phyloP scores from a whole-genome alignment of 2,329 filamentous ascomycete genomes.

The Aspergillus calidoustus region DNA sequence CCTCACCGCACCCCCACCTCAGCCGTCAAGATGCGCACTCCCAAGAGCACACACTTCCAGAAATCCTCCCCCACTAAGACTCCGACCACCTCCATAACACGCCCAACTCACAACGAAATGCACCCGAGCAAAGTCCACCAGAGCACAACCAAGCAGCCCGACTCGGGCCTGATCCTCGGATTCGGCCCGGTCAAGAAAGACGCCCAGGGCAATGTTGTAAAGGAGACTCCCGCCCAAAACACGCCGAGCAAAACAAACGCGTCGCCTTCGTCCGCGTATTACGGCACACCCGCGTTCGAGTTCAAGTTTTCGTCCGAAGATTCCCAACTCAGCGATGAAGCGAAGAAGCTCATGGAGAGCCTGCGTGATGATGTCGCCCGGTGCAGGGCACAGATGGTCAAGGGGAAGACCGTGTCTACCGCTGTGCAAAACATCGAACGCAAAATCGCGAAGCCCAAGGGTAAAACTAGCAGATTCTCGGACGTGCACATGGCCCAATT shows the following conservation, averaged over 20 bases:
- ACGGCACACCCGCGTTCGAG: constrained; percentile 51
- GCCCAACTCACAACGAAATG: constrained; percentile 81
- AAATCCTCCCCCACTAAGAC: constrained; percentile 19
- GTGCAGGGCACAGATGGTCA: constrained; percentile 71
- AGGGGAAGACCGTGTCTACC: constrained; percentile 59
- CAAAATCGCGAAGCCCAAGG: constrained; percentile 79
- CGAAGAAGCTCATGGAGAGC: constrained; percentile 65
- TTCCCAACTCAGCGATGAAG: constrained; percentile 53
- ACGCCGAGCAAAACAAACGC: constrained; percentile 50
- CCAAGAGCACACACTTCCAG: constrained; percentile 26
- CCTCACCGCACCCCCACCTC: constrained; percentile 15
- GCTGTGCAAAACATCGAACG: constrained; percentile 54
- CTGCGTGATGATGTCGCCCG: constrained; percentile 72
- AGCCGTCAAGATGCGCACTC: constrained; percentile 25
- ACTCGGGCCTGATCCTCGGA: constrained; percentile 79
- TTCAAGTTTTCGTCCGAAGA: constrained; percentile 52
- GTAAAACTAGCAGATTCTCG: constrained; percentile 78
- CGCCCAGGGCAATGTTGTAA: constrained; percentile 41
- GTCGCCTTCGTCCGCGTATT: constrained; percentile 38
- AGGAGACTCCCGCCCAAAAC: constrained; percentile 33
- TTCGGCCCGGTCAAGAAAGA: constrained; percentile 73
- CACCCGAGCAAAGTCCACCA: constrained; percentile 82
- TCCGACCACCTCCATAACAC: constrained; percentile 61
- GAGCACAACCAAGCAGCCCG: constrained; percentile 73
- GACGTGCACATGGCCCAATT: constrained; percentile 86